These are phyloP conservation scores for Fistulinella prunicolor DNA, from an alignment of 768 basidiomycete genomes.

Conservation along the genomic window DNA sequence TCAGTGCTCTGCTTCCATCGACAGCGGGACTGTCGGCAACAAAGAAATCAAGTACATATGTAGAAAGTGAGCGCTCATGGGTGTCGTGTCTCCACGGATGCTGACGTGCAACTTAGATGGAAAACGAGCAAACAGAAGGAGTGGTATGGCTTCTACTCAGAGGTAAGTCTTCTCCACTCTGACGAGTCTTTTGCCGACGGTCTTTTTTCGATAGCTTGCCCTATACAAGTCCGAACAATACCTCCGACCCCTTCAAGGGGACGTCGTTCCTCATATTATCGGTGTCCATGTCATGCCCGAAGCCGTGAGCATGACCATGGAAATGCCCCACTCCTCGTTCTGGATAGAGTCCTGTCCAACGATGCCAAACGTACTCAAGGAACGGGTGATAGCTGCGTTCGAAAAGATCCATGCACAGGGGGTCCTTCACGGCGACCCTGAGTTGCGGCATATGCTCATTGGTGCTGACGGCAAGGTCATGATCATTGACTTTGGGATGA, in stretches of 20 bases:
- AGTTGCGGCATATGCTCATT: constrained; percentile 53
- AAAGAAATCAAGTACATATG: constrained; percentile 35
- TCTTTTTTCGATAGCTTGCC: constrained; percentile 39
- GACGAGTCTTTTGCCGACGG: constrained; percentile 6
- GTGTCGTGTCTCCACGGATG: not conserved
- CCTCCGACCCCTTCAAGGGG: constrained; percentile 51
- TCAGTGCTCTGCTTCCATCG: constrained; percentile 38
- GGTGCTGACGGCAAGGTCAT: constrained; percentile 51
- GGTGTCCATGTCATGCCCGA: constrained; percentile 42
- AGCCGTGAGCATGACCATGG: constrained; percentile 44
- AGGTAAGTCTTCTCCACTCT: constrained; percentile 27
- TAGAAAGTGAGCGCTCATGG: constrained; percentile 30
- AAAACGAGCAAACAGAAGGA: constrained; percentile 28
- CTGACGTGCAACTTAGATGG: constrained; percentile 29
- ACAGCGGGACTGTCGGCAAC: constrained; percentile 30
- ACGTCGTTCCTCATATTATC: constrained; percentile 51
- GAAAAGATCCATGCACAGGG: constrained; percentile 46
- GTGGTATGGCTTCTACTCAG: constrained; percentile 41
- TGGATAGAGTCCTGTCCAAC: constrained; percentile 59
- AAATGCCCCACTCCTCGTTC: constrained; percentile 53
- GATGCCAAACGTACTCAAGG: constrained; percentile 56
- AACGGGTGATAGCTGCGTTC: constrained; percentile 49
- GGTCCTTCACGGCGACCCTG: constrained; percentile 47
- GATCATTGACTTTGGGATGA: constrained; percentile 53
- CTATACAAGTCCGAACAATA: constrained; percentile 47